Evolutionary conservation across 2,329 filamentous ascomycete genomes (phyloP).

Genomic region (Tolypocladium pustulatum): DNA sequence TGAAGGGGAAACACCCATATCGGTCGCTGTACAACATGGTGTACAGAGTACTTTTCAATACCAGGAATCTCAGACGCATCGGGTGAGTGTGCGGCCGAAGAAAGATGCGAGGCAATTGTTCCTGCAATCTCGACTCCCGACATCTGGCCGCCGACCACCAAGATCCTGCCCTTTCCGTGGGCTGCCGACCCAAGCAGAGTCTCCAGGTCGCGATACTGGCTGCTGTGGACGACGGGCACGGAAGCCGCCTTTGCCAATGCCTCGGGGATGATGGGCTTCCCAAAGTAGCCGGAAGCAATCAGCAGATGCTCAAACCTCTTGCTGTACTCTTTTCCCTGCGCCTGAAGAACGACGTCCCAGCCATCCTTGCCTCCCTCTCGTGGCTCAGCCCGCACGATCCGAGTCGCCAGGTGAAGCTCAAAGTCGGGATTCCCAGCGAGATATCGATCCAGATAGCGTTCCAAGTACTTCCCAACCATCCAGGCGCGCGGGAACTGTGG

Average conservation of each 20-base stretch:
- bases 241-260: conserved; percentile 22
- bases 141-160: conserved; percentile 73
- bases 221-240: conserved; percentile 56
- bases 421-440: conserved; percentile 27
- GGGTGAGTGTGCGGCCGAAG: conserved; percentile 48
- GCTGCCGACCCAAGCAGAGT: conserved; percentile 31
- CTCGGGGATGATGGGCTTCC: conserved; percentile 42
- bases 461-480: conserved; percentile 65
- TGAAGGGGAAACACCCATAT: conserved; percentile 60
- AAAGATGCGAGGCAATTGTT: conserved; percentile 61
- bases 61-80: conserved; percentile 26
- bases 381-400: conserved; percentile 28
- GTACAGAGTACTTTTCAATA: conserved; percentile 44
- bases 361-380: conserved; percentile 21
- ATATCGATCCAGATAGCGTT: conserved; percentile 52
- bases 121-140: conserved; percentile 70
- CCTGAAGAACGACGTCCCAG: conserved; percentile 31
- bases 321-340: conserved; percentile 26
- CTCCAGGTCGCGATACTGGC: conserved; percentile 47
- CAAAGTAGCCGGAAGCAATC: conserved; percentile 69
- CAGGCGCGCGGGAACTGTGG: conserved; percentile 66
- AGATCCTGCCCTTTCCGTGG: conserved; percentile 45
- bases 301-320: conserved; percentile 60
- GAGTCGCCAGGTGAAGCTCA: conserved; percentile 38
- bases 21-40: conserved; percentile 60